Conservation (phyloP, 2,329 filamentous ascomycete species). For the Ascosphaera apis region DNA sequence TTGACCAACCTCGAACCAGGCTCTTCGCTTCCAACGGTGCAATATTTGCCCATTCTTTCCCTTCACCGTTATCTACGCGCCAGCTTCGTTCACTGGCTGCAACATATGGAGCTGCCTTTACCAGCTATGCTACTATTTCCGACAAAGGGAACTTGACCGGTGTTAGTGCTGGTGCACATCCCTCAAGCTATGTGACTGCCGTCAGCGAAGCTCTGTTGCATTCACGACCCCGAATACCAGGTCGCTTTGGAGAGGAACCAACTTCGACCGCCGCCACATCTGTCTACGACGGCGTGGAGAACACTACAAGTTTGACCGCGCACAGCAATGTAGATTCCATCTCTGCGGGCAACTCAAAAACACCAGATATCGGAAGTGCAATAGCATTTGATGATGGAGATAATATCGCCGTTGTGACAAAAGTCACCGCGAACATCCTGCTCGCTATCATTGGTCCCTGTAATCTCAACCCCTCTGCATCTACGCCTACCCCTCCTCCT, state of each 20-base stretch:
- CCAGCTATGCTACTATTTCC: constrained; percentile 18
- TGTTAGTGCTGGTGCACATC: constrained; percentile 20
- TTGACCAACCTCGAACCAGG: constrained; percentile 8
- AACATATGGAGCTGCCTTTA: constrained; percentile 21
- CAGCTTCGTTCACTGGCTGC: constrained; percentile 20
- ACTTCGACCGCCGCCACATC: too few species aligned
- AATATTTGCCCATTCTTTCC: constrained; percentile 20
- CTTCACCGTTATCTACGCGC: constrained; percentile 17
- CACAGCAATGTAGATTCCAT: too few species aligned
- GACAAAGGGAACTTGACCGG: constrained; percentile 20
- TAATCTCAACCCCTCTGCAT: not conserved
- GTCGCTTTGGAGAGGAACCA: too few species aligned
- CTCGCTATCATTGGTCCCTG: constrained; percentile 18
- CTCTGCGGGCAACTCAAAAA: too few species aligned
- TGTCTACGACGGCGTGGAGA: too few species aligned
- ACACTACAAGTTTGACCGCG: too few species aligned
- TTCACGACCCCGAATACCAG: too few species aligned
- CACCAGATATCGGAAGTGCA: constrained; percentile 20
- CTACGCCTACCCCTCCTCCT: constrained; percentile 1
- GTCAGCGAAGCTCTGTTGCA: too few species aligned
- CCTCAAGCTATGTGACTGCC: constrained; percentile 20
- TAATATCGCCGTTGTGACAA: constrained; percentile 18
- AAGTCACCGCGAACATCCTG: constrained; percentile 20
- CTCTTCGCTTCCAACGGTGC: constrained; percentile 22
- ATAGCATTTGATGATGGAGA: constrained; percentile 21